phyloP scores from a whole-genome alignment of 345 rosid genomes.

The Murraya koenigii region DNA sequence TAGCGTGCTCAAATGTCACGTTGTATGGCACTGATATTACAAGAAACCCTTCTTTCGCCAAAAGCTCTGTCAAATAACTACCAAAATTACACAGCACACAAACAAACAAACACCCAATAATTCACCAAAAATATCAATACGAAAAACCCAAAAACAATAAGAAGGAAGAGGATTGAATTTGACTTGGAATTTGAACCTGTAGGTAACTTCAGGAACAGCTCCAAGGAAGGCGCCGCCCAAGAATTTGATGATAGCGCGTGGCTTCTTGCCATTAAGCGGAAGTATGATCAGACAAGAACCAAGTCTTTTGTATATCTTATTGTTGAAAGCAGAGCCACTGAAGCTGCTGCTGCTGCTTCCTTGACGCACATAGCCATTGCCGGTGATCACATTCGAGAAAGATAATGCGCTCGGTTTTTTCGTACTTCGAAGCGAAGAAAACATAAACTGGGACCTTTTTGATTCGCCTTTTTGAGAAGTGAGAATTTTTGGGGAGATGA shows the following conservation, averaged over 20 bases:
- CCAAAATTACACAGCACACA: background rate
- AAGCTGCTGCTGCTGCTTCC: slow-evolving; percentile 12
- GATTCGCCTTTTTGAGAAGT: background rate
- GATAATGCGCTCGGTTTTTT: background rate
- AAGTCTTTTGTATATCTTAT: slow-evolving; percentile 44
- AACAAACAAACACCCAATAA: background rate
- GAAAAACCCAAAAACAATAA: background rate
- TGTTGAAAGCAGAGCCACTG: slow-evolving; percentile 3
- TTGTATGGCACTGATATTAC: slow-evolving; percentile 79
- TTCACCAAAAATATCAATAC: background rate
- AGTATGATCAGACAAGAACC: slow-evolving; percentile 68
- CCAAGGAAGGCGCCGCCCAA: slow-evolving; percentile 90
- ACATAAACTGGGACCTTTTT: background rate
- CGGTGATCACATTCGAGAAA: background rate
- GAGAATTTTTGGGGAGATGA: background rate
- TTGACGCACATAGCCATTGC: slow-evolving; percentile 35
- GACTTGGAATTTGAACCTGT: slow-evolving; percentile 53
- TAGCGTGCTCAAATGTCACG: slow-evolving; percentile 91
- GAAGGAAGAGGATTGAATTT: background rate
- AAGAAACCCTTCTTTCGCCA: slow-evolving; percentile 86
- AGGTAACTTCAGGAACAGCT: slow-evolving; percentile 88
- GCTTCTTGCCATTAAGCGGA: slow-evolving; percentile 48
- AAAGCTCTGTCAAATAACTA: slow-evolving; percentile 72
- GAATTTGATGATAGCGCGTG: slow-evolving; percentile 77
- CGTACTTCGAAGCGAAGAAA: background rate